These are phyloP conservation scores for Coniochaeta prunicola DNA, from an alignment of 2,329 filamentous ascomycete genomes.

Conservation along the genomic window DNA sequence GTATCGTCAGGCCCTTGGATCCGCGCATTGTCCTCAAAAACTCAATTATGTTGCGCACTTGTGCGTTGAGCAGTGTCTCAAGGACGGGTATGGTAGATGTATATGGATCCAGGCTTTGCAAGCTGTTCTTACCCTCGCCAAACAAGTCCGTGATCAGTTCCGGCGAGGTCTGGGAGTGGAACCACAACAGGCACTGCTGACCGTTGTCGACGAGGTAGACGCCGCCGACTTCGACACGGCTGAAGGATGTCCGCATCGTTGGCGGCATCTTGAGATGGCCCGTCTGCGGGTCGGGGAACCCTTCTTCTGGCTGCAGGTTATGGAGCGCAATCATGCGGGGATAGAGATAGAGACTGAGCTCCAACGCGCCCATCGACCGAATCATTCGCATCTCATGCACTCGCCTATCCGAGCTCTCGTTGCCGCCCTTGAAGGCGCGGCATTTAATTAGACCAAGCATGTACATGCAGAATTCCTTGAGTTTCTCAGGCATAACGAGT, in stretches of 20 bases:
- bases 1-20: conserved; percentile 80
- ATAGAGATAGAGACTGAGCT: conserved; percentile 89
- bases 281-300: conserved; percentile 80
- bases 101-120: conserved; percentile 77
- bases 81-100: conserved; percentile 73
- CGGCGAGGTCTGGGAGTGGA: conserved; percentile 86
- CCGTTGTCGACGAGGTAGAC: conserved; percentile 95
- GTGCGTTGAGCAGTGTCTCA: conserved; percentile 87
- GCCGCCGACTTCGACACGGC: conserved; percentile 83
- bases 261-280: conserved; percentile 83
- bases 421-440: conserved; percentile 86
- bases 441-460: conserved; percentile 85
- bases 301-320: conserved; percentile 78
- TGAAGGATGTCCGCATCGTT: conserved; percentile 74
- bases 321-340: conserved; percentile 89
- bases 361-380: conserved; percentile 75
- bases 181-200: conserved; percentile 84
- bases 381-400: conserved; percentile 90
- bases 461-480: conserved; percentile 97
- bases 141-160: conserved; percentile 89
- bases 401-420: conserved; percentile 82
- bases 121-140: conserved; percentile 61
- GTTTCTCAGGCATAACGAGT: conserved; percentile 86
- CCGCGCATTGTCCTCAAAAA: conserved; percentile 75
- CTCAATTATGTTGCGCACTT: conserved; percentile 88